These are phyloP conservation scores for Diddensiella transvaalensis DNA, from an alignment of 805 yeast genomes.

Conservation along the genomic window DNA sequence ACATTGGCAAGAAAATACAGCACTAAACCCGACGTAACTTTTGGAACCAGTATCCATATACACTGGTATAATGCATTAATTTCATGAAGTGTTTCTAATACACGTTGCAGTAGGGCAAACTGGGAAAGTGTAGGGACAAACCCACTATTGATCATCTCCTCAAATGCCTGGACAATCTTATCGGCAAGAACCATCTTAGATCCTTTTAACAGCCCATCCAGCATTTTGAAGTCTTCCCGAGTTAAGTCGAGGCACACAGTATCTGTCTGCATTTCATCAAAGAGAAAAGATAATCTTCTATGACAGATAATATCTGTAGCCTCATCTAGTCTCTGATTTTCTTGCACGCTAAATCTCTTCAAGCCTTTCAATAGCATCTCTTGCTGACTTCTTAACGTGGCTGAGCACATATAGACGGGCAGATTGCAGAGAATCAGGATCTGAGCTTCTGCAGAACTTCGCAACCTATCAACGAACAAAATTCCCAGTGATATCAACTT, in stretches of 20 bases:
- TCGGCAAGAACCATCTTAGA: conserved; percentile 12
- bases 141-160: conserved; percentile 3
- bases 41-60: conserved; percentile 50
- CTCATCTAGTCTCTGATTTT: conserved; percentile 1
- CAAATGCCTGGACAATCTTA: conserved; percentile 9
- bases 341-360: not conserved
- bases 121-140: conserved; percentile 12
- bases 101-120: conserved; percentile 48
- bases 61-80: conserved; percentile 23
- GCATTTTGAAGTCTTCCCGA: not conserved
- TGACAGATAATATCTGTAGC: conserved; percentile 4
- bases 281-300: conserved; percentile 3
- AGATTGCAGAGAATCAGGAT: conserved; percentile 44
- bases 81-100: conserved; percentile 52
- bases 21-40: conserved; percentile 51
- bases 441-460: conserved; percentile 37
- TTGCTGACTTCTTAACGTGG: conserved; percentile 12
- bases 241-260: conserved; percentile 5
- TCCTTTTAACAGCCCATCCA: conserved; percentile 8
- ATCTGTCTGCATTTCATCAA: not conserved
- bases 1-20: conserved; percentile 38
- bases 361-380: conserved; percentile 16
- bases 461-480: conserved; percentile 54
- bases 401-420: conserved; percentile 20
- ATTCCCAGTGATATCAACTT: conserved; percentile 83